Evolutionary conservation across 306 rosid genomes (phyloP), one percentile per base, ranked within the genome.

Genomic region (Vigna hirtella): DNA sequence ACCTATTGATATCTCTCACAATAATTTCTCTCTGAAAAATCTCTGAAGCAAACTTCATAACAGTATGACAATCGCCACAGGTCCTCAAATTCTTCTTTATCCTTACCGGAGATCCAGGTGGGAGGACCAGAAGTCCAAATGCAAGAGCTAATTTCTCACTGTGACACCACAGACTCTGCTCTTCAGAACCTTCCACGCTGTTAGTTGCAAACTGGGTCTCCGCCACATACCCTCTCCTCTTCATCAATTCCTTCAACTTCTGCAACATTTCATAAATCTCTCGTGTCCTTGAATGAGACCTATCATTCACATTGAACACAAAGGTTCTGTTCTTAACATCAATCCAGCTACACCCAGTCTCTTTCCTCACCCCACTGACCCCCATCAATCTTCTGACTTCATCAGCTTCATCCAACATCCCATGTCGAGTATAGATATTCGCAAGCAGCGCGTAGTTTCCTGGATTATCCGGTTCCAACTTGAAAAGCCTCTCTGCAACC

Each of bases 401-500:
- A 63, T 77, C 87, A 63, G 94, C 92, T 70, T 88, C 83, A 45
- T 85, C 70, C 84, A 86, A 79, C 88, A 85, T 83, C 51, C 92
- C 90, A 16, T 83, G 80, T 53, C 79, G 69, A 15, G 73, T 66
- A 65, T 84, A 86, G 70, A 90, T 83, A 75, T 88, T 88, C 34
- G 82, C 81, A 72, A 86, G 90, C 65, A 87, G 76, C 76, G 74
- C 83, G 49, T 86, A 88, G 79, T 88, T 90, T 71, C 91, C 91
- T 3, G 90, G 84, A 81, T 88, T 88, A 70, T 84, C 81, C 3
- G 94, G 94, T 86, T 88, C 94, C 89, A 90, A 79, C 77, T 64
- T 59, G 62, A 86, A 88, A 76, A 90, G 91, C 76, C 55, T 83
- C 79, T 76, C 79, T 3, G 89, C 91, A 47, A 88, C 86, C 77